Evolutionary conservation across 2,329 filamentous ascomycete species (phyloP), one percentile per base, ranked within the genome.

Genomic region (Phaeosphaeriaceae sp.): DNA sequence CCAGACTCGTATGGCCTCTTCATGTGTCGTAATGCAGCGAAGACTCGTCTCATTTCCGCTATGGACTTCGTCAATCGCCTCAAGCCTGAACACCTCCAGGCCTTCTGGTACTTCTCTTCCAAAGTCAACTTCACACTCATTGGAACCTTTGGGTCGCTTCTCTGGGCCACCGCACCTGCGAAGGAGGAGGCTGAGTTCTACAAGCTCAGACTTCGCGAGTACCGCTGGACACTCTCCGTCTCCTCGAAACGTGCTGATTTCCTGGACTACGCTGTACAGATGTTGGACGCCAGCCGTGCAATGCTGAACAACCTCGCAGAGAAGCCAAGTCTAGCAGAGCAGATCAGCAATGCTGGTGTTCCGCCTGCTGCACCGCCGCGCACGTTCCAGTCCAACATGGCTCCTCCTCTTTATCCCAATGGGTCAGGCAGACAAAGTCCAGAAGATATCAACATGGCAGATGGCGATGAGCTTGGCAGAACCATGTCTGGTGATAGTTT

Each of bases 51-150:
- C 33, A 97, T 97, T 72, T 96, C 91, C 21, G 93, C 93, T 63
- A 96, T 98, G 91, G 94, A 98, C 76, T 97, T 97, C 78, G 93
- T 97, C 69, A 97, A 97, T 78, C 89, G 94, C 0, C 86, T 98
- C 31, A 92, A 91, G 46, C 92, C 92, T 0, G 87, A 89, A 36
- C 93, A 98, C 70, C 84, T 97, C 27, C 88, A 90, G n/a, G 87
- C 92, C 0, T 97, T 97, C 79, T 98, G 94, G 94, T 93, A 91
- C 74, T 94, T 93, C 73, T 89, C 91, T 1, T 92, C 90, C 42
- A 91, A 92, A 70, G 91, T 91, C 40, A 97, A 97, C 78, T 97
- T 98, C 78, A 93, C 94, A 0, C 84, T 98, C 11, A 97, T 98
- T 70, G 93, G 93, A 54, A 97, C 93, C 0, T 98, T 98, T 75